Evolutionary conservation across 192 early-diverging fungal species (phyloP).

Genomic region (Phycomyces blakesleeanus): DNA sequence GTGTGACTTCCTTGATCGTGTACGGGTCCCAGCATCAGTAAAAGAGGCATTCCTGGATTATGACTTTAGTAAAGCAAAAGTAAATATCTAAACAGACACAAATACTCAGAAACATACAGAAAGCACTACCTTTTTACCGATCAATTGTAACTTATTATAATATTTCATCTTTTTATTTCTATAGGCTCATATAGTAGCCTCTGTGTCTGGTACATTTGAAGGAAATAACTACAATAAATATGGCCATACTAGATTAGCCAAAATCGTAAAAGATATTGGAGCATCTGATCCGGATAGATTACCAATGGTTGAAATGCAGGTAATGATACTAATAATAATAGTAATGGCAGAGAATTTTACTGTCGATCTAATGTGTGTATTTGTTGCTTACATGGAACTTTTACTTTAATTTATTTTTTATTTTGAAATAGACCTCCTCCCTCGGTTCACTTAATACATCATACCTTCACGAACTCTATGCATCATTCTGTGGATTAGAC

Average conservation of each 20-base stretch:
- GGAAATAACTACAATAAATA: conserved; percentile 38
- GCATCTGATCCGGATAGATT: conserved; percentile 1
- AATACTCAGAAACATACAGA: not conserved
- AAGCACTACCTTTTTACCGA: not conserved
- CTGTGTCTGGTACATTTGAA: conserved; percentile 42
- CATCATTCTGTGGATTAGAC: conserved; percentile 36
- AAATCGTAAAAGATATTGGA: conserved; percentile 32
- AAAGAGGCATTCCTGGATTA: conserved; percentile 35
- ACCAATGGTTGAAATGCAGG: conserved; percentile 44
- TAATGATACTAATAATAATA: conserved; percentile 7
- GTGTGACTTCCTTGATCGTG: conserved; percentile 38
- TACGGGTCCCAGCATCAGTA: conserved; percentile 49
- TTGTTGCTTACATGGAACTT: too few species aligned
- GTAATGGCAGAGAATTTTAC: not conserved
- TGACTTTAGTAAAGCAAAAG: conserved; percentile 51
- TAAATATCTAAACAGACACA: too few species aligned
- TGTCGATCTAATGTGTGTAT: too few species aligned
- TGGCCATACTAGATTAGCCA: conserved; percentile 44
- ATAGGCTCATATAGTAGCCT: conserved; percentile 48
- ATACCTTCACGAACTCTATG: conserved; percentile 41
- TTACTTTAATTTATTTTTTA: too few species aligned
- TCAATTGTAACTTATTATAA: not conserved
- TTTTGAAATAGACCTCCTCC: conserved; percentile 39
- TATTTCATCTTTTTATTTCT: too few species aligned
- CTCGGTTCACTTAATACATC: conserved; percentile 33